Evolutionary conservation across 768 basidiomycete species (phyloP).

Genomic region (Naganishia vishniacii): DNA sequence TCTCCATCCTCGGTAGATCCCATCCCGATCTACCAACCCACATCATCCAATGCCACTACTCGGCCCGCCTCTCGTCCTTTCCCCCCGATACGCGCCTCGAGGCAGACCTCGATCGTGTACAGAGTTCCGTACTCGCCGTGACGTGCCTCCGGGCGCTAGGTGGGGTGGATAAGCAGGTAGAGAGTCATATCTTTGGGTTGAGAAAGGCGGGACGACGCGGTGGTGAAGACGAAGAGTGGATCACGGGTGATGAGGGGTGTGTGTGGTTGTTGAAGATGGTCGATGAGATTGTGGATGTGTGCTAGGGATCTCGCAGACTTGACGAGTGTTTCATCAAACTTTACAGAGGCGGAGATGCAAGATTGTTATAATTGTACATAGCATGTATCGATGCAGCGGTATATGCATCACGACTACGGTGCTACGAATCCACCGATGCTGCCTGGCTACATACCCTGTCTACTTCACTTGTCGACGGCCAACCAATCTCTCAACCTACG

Average conservation of each 20-base stretch:
- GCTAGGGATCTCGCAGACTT: not conserved
- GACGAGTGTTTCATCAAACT: not conserved
- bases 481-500: constrained; percentile 29
- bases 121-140: constrained; percentile 18
- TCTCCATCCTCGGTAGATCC: not conserved
- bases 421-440: too few species aligned
- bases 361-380: not conserved
- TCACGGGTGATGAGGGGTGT: constrained; percentile 15
- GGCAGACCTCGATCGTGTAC: not conserved
- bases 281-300: constrained; percentile 3
- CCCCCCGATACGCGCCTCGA: constrained; percentile 23
- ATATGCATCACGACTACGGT: too few species aligned
- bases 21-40: constrained; percentile 30
- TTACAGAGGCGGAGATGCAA: not conserved
- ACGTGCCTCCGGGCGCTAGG: constrained; percentile 9
- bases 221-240: constrained; percentile 14
- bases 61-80: constrained; percentile 29
- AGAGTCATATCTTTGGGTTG: constrained; percentile 26
- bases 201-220: constrained; percentile 15
- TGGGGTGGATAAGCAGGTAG: constrained; percentile 21
- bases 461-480: too few species aligned
- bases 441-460: too few species aligned
- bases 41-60: constrained; percentile 43
- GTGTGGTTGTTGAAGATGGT: constrained; percentile 15
- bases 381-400: too few species aligned